These are phyloP conservation scores for Leucosporidium creatinivorum DNA, from an alignment of 768 basidiomycete species.

Conservation along the genomic window DNA sequence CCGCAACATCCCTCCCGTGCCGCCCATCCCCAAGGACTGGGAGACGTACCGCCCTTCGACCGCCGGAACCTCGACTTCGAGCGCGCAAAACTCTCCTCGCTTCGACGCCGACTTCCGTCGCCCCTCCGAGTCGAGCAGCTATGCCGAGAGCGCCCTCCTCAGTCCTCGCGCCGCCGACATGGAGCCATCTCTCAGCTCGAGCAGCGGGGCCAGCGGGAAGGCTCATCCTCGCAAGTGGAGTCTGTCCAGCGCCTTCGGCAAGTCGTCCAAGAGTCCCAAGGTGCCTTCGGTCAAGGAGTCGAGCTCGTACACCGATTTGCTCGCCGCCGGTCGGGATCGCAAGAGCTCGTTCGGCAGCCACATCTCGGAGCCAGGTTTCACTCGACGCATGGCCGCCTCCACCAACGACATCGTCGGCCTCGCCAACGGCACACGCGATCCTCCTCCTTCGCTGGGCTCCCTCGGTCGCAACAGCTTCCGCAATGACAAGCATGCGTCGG, in stretches of 20 bases:
- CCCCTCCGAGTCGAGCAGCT: slow-evolving; percentile 38
- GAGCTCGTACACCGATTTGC: slow-evolving; percentile 22
- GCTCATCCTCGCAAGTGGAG: slow-evolving; percentile 29
- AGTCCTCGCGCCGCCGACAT: slow-evolving; percentile 18
- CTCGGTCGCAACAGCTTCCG: slow-evolving; percentile 21
- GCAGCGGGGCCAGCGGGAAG: not conserved
- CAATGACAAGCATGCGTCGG: slow-evolving; percentile 47
- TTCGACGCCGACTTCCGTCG: slow-evolving; percentile 41
- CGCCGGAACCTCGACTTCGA: slow-evolving; percentile 40
- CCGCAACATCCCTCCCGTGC: slow-evolving; percentile 74
- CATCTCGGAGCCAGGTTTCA: slow-evolving; percentile 2
- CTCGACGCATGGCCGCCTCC: slow-evolving; percentile 25
- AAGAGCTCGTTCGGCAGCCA: slow-evolving; percentile 5
- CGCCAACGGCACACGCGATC: not conserved
- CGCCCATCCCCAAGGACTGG: slow-evolving; percentile 83
- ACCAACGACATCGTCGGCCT: slow-evolving; percentile 29
- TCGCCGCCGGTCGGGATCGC: slow-evolving; percentile 11
- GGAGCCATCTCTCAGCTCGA: not conserved
- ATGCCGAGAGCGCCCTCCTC: not conserved
- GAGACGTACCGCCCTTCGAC: slow-evolving; percentile 46
- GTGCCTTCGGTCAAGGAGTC: slow-evolving; percentile 25
- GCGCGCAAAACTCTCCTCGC: slow-evolving; percentile 44
- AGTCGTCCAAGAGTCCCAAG: slow-evolving; percentile 30
- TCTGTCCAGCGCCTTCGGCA: slow-evolving; percentile 31
- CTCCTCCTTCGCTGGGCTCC: slow-evolving; percentile 15